Base-by-base conservation (phyloP, 2,329 filamentous ascomycete species). In the Ophiostoma montium region DNA sequence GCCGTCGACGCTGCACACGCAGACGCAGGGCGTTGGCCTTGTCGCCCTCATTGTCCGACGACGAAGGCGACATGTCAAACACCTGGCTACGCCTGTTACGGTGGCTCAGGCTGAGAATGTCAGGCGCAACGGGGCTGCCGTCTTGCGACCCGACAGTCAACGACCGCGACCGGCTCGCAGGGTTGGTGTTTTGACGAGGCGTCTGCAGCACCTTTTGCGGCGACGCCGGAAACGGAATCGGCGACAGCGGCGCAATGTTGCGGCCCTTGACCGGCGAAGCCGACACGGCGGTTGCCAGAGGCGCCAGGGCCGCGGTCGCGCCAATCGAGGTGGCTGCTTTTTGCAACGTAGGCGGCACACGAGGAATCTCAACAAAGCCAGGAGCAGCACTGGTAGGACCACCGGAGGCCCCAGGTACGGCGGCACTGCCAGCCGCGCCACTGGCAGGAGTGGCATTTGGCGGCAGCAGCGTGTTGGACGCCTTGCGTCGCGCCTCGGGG, bases 101-200 rank as follows among this genome's bases (percentile, higher is more conserved):
- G 60, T 95, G 89, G 46, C 81, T 77, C 12, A 82, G 73, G 47
- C 81, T 77, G 12, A 82, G 72, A 47, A 84, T 76, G 48, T 84
- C 79, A 2, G 82, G 71, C 8, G 77, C 69, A 15, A 86, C 74
- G 7, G 82, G 76, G 55, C 92, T 94, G 27, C 86, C 86, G 58
- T 96, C 92, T 63, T 95, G 86, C 12, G 92, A 96, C 9, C 90
- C 90, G 35, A 96, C 83, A 0, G 92, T 98, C 58, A 95, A 77
- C 27, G 92, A 96, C 49, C 92, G 76, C 46, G 87, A 83, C 45
- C 89, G 78, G 32, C 78, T 73, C n/a, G 80, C 72, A 16, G 79
- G 70, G 55, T 72, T 74, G 56, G 78, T 79, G 4, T 63, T 62
- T 53, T 84, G 80, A 42, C 78, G 73, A 36, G 79, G 78, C 2